Base-by-base conservation (phyloP, 2,329 filamentous ascomycete species). In the Penicillium sp. region DNA sequence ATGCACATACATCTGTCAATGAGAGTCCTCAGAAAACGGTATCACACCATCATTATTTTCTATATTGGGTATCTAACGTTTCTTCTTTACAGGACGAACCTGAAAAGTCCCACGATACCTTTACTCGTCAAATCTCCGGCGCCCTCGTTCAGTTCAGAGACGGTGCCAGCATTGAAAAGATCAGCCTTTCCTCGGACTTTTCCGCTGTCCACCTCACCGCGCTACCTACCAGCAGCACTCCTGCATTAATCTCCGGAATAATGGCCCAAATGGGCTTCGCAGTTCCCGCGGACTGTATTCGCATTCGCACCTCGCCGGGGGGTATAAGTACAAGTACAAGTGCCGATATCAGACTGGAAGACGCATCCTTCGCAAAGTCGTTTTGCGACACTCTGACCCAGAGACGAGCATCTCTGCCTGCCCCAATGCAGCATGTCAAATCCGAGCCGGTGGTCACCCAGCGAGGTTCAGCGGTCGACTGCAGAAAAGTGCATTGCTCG, bases 181-280 rank as follows among this genome's bases (percentile, higher is more conserved):
- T 66, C n/a, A 60, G 59, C 21, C 58, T 66, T 38, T 61, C 63
- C 8, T 45, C 60, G 23, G 65, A 67, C 51, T 66, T 66, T 47
- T 67, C 65, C 38, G 48, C 59, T 48, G 61, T 58, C 35, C 61
- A 59, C 12, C 63, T 67, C 21, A 60, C 47, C 3, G 64, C 62
- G 18, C 45, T 67, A 47, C 23, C 55, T 7, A 33, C 50, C 52
- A 58, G 52, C 42, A 62, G 52, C 30, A 60, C 62, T 6, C 47
- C 57, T 18, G 58, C 51, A 64, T 45, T 53, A 35, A 47, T 62
- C 1, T 49, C 55, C 49, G 48, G 49, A 3, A 52, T 62, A 24
- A 51, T 48, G n/a, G 20, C n/a, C 2, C 8, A 18, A 8, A 12
- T 48, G 12, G 28, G 12, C 18, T 30, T 30, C 12, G 24, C 30